phyloP scores from a whole-genome alignment of 257 asterid species.

The Nicotiana undulata region DNA sequence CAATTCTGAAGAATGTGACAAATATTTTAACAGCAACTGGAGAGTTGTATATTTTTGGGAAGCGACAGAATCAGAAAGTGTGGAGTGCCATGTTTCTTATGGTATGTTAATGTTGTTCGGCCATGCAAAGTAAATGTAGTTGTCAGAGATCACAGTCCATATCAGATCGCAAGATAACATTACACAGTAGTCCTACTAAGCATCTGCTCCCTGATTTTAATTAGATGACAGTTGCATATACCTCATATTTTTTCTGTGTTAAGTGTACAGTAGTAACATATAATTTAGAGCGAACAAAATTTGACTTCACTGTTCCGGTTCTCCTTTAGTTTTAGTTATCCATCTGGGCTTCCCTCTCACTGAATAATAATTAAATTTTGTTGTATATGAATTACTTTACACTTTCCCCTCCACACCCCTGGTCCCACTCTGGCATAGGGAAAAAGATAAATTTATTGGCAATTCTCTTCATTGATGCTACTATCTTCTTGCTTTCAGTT shows the following conservation, averaged over 20 bases:
- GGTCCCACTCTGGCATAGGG: background rate
- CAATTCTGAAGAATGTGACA: conserved; percentile 47
- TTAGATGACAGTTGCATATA: background rate
- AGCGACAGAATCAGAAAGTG: conserved; percentile 40
- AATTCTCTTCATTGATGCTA: background rate
- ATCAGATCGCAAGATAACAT: background rate
- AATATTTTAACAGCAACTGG: conserved; percentile 46
- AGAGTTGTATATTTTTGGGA: conserved; percentile 41
- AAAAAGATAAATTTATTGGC: background rate
- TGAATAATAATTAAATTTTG: background rate
- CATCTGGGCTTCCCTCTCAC: background rate
- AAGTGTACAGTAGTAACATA: background rate
- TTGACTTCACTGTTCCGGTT: background rate
- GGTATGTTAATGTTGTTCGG: conserved; percentile 21
- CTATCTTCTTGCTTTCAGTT: conserved; percentile 14
- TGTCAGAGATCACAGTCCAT: background rate
- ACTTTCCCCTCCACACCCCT: background rate
- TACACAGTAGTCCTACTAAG: background rate
- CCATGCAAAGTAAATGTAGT: background rate
- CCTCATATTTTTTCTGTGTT: background rate
- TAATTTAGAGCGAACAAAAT: background rate
- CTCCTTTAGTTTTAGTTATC: background rate
- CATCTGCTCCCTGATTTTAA: background rate
- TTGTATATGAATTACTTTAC: background rate
- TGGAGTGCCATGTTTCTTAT: conserved; percentile 50